These are phyloP conservation scores for Tricharina praecox DNA, from an alignment of 495 filamentous ascomycete genomes.

Conservation along the genomic window DNA sequence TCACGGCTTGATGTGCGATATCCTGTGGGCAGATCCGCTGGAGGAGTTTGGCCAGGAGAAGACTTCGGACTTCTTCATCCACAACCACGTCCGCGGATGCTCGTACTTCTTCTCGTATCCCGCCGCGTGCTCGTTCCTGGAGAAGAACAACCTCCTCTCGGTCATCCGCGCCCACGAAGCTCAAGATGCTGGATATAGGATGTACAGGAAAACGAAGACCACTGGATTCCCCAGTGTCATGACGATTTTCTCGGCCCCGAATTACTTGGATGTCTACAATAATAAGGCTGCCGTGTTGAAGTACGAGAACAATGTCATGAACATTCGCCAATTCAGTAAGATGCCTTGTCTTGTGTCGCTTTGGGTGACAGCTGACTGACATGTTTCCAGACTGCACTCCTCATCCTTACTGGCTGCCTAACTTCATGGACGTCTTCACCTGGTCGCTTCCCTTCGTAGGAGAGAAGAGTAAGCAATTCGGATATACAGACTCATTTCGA, in stretches of 20 bases:
- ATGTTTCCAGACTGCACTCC: slow-evolving; percentile 58
- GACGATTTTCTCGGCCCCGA: slow-evolving; percentile 98
- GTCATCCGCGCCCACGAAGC: slow-evolving; percentile 98
- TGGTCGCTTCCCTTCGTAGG: slow-evolving; percentile 98
- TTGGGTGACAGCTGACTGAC: slow-evolving; percentile 1
- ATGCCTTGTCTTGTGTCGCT: neutral
- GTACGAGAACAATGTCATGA: slow-evolving; percentile 99
- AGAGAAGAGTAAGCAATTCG: slow-evolving; percentile 45
- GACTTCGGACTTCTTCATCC: slow-evolving; percentile 87
- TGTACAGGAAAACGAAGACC: slow-evolving; percentile 96
- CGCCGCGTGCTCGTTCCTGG: slow-evolving; percentile 90
- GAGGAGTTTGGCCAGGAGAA: slow-evolving; percentile 99
- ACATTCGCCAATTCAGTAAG: slow-evolving; percentile 85
- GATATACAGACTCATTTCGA: neutral
- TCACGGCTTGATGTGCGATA: slow-evolving; percentile 96
- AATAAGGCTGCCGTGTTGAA: slow-evolving; percentile 98
- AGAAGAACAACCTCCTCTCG: slow-evolving; percentile 96
- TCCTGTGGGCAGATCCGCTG: slow-evolving; percentile 96
- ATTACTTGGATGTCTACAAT: slow-evolving; percentile 99
- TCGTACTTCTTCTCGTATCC: slow-evolving; percentile 99
- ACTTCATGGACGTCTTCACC: slow-evolving; percentile 99
- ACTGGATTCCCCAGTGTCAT: slow-evolving; percentile 98
- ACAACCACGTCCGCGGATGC: slow-evolving; percentile 96
- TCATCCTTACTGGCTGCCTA: slow-evolving; percentile 97
- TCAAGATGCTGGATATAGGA: slow-evolving; percentile 94